A percentile compares a stretch with the other conserved stretches of the same genome.
Evolutionary conservation across 2,329 filamentous ascomycete genomes (phyloP).

Genomic region (Xylariales sp.): DNA sequence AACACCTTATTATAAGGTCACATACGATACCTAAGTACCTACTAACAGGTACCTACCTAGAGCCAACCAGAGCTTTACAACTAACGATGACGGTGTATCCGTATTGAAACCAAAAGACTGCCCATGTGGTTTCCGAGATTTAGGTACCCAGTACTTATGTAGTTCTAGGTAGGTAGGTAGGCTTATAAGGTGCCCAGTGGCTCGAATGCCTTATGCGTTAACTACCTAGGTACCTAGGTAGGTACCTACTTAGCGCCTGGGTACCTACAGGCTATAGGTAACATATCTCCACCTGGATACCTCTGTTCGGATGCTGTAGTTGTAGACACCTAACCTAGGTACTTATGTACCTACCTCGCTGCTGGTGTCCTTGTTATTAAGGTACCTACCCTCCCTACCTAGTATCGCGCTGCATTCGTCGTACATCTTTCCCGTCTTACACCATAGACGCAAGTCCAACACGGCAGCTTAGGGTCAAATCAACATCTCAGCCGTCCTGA

Average conservation of each 20-base stretch:
- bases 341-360: not conserved
- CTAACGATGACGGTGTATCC: not conserved
- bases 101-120: not conserved
- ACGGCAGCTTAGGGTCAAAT: slow-evolving; percentile 14
- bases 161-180: too few relatives aligned
- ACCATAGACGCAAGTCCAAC: slow-evolving; percentile 15
- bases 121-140: not conserved
- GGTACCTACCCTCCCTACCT: slow-evolving; percentile 4
- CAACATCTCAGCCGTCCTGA: slow-evolving; percentile 3
- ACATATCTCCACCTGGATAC: too few relatives aligned
- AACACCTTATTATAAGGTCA: too few relatives aligned
- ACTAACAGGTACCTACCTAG: not conserved
- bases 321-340: too few relatives aligned
- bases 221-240: too few relatives aligned
- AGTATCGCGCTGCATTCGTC: slow-evolving; percentile 21
- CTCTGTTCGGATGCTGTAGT: too few relatives aligned
- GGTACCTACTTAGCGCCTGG: too few relatives aligned
- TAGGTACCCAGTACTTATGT: not conserved
- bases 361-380: not conserved
- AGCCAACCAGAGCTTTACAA: slow-evolving; percentile 22
- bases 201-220: too few relatives aligned
- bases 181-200: too few relatives aligned
- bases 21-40: not conserved
- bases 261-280: too few relatives aligned
- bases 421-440: slow-evolving; percentile 9